Evolutionary conservation across 495 filamentous ascomycete genomes (phyloP), one percentile per base, ranked within the genome.

Genomic region (Penicillium maclennaniae): DNA sequence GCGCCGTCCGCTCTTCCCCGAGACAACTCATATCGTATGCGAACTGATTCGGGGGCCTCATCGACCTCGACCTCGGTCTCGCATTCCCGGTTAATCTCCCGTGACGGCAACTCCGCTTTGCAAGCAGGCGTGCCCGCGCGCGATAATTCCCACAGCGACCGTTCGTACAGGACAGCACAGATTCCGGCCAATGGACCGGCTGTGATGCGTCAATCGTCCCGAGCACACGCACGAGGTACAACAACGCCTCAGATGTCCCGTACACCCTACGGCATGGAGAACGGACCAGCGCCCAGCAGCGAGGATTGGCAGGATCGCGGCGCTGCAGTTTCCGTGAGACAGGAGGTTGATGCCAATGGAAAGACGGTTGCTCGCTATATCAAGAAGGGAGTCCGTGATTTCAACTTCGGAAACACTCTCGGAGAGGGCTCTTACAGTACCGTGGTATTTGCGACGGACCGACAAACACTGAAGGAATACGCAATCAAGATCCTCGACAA

Each of bases 401-500:
- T 99, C 68, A 85, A 85, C 38, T 99, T 99, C 71, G 91, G 91
- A 7, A 81, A 89, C 47, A 87, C 92, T 20, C 77, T 99, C 8
- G 95, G 95, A 31, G 95, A 99, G 69, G 95, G 95, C 8, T 97
- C 95, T 5, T 99, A 99, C 77, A 97, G 92, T 68, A 97, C 92
- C 15, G 95, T 99, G 45, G 83, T 93, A 48, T 83, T 93, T 40
- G 95, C 92, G 42, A 97, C 95, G 6, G 95, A 99, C 62, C 83
- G 95, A 44, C 91, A 96, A 69, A 97, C 91, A 0, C 73, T 95
- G 42, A 93, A 95, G 55, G 95, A 99, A 68, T 97, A 96, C 65
- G 95, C 95, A 25, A 92, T 99, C 72, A 99, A 99, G 66, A 92
- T 99, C 23, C 79, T 99, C 38, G 93, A 97, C 71, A 99, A 99